Percentiles rank a stretch among this genome's conserved stretches.
Conservation (phyloP, 164 flowering plant species). For the Vitis labrusca region DNA sequence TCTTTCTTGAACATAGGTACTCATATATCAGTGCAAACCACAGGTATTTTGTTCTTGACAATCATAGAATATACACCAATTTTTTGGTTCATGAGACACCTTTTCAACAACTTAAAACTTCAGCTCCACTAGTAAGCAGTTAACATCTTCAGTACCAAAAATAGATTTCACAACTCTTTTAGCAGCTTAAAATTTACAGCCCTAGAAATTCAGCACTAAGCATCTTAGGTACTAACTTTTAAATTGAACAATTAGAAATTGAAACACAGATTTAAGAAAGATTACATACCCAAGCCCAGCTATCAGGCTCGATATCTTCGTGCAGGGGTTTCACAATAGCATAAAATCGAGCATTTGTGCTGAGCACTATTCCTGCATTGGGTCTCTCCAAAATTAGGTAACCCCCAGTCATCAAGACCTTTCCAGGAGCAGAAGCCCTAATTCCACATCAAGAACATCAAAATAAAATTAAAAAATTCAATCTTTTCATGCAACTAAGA, state of each 20-base stretch:
- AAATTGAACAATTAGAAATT: not conserved
- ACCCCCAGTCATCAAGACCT: slow-evolving; percentile 96
- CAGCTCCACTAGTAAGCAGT: too few relatives aligned
- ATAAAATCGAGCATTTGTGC: slow-evolving; percentile 87
- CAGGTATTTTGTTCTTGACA: too few relatives aligned
- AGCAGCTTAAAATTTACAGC: too few relatives aligned
- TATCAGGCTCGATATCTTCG: slow-evolving; percentile 55
- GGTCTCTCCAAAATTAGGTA: slow-evolving; percentile 93
- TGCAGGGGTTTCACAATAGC: slow-evolving; percentile 82
- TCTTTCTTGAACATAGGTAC: too few relatives aligned
- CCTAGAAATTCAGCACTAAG: too few relatives aligned
- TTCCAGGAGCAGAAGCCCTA: slow-evolving; percentile 92
- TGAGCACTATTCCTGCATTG: slow-evolving; percentile 87
- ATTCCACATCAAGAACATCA: slow-evolving; percentile 40
- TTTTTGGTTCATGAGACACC: too few relatives aligned
- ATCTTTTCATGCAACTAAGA: not conserved
- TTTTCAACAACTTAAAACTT: too few relatives aligned
- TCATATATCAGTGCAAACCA: too few relatives aligned
- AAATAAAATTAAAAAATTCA: not conserved
- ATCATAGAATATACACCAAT: too few relatives aligned
- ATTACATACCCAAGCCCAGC: slow-evolving; percentile 80
- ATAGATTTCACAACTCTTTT: too few relatives aligned
- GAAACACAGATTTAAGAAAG: not conserved
- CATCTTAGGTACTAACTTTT: too few relatives aligned
- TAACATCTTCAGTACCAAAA: too few relatives aligned